A percentile compares a stretch with the other conserved stretches of the same genome.
Conservation (phyloP, 2,329 filamentous ascomycete species). For the Ascocoryne sarcoides region DNA sequence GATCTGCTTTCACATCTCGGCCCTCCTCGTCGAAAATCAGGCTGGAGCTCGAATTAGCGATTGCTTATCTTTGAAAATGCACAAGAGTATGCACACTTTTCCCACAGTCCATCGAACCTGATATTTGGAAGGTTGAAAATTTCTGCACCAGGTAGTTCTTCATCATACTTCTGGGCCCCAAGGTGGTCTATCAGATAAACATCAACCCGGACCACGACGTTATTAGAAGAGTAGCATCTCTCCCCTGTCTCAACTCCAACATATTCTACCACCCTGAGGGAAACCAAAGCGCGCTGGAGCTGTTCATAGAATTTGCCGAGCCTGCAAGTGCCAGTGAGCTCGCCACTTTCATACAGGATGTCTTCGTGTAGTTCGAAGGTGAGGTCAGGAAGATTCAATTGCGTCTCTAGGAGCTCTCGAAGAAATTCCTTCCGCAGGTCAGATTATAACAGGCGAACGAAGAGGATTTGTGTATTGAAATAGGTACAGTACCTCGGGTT, state of each 20-base stretch:
- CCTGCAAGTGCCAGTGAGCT: constrained; percentile 4
- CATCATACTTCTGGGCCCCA: not conserved
- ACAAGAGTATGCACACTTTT: constrained; percentile 15
- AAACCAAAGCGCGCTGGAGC: constrained; percentile 10
- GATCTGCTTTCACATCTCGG: constrained; percentile 22
- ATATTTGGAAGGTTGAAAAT: constrained; percentile 20
- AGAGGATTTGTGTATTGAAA: no score
- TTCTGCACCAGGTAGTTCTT: constrained; percentile 17
- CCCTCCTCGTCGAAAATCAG: constrained; percentile 25
- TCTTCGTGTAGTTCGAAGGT: not conserved
- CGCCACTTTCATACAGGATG: no score
- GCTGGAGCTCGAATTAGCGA: constrained; percentile 13
- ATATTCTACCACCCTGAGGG: constrained; percentile 22
- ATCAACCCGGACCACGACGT: constrained; percentile 14
- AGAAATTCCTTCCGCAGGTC: no score
- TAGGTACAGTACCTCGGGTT: no score
- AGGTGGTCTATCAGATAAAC: constrained; percentile 9
- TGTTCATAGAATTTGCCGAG: constrained; percentile 8
- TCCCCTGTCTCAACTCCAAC: constrained; percentile 8
- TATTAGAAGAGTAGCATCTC: constrained; percentile 10
- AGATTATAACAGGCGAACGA: no score
- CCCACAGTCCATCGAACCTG: constrained; percentile 21
- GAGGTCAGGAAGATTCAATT: not conserved
- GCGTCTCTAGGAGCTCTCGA: not conserved
- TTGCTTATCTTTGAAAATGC: not conserved